Evolutionary conservation across 768 basidiomycete genomes (phyloP).

Genomic region (Hydnomerulius pinastri): DNA sequence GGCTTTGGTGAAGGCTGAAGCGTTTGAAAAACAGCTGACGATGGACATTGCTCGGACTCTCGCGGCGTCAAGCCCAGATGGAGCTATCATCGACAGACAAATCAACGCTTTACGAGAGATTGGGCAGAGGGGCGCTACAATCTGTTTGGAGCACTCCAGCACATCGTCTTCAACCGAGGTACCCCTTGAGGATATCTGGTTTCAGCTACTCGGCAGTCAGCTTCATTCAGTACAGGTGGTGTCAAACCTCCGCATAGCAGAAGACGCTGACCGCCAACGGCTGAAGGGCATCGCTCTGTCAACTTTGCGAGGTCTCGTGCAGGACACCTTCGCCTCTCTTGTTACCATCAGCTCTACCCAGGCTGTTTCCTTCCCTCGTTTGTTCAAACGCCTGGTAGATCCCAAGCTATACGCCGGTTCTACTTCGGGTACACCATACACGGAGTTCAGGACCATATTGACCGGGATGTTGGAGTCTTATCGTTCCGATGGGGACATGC

Average conservation of each 20-base stretch:
- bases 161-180: conserved; percentile 39
- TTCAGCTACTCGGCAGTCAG: conserved; percentile 78
- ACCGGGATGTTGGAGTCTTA: conserved; percentile 97
- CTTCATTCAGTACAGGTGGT: conserved; percentile 77
- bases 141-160: conserved; percentile 72
- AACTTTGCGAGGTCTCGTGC: conserved; percentile 71
- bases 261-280: conserved; percentile 19
- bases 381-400: conserved; percentile 92
- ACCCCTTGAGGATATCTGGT: conserved; percentile 86
- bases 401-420: conserved; percentile 53
- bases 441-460: conserved; percentile 88
- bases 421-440: conserved; percentile 69
- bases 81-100: conserved; percentile 30
- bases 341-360: conserved; percentile 82
- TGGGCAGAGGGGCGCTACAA: conserved; percentile 57
- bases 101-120: conserved; percentile 59
- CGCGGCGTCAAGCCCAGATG: conserved; percentile 16
- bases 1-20: conserved; percentile 68
- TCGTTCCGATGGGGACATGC: conserved; percentile 86
- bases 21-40: conserved; percentile 54
- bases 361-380: conserved; percentile 83
- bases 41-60: conserved; percentile 44
- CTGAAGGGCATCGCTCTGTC: conserved; percentile 37
- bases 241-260: conserved; percentile 42
- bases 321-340: conserved; percentile 80